Conservation (phyloP, 78 protist genomes). For the Chrysochromulina tobinii region DNA sequence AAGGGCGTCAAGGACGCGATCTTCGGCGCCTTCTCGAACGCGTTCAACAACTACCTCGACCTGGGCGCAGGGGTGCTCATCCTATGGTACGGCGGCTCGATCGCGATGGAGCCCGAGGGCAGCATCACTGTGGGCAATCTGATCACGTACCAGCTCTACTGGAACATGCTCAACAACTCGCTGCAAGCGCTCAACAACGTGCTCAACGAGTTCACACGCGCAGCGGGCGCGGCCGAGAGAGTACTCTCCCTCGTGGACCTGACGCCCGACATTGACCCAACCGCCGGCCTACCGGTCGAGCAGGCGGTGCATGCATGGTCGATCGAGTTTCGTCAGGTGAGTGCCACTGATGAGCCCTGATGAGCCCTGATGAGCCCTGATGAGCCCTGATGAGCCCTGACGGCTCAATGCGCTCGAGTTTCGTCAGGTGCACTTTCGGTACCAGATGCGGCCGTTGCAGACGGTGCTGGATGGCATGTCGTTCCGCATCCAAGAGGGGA, state of each 20-base stretch:
- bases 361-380: no score
- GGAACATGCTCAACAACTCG: background rate
- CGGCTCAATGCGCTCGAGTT: no score
- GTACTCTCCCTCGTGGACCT: slow-evolving; percentile 12
- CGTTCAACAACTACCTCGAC: background rate
- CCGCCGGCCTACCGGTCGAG: no score
- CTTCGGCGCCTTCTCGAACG: background rate
- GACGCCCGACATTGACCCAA: slow-evolving; percentile 26
- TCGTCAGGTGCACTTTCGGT: background rate
- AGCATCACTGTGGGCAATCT: background rate
- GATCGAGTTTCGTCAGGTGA: no score
- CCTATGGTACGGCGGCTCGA: slow-evolving; percentile 35
- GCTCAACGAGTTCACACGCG: slow-evolving; percentile 36
- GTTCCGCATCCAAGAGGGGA: background rate
- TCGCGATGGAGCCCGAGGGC: background rate
- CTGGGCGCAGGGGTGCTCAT: slow-evolving; percentile 34
- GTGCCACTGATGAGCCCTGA: no score
- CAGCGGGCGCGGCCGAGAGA: slow-evolving; percentile 41
- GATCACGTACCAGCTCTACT: slow-evolving; percentile 9
- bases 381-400: no score
- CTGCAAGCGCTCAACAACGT: background rate
- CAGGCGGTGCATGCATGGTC: no score
- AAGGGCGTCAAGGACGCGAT: background rate
- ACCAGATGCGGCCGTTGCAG: slow-evolving; percentile 9
- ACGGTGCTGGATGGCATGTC: background rate